Evolutionary conservation across 139 green algal species (phyloP), one percentile per base, ranked within the genome.

Genomic region (Pleodorina starrii): DNA sequence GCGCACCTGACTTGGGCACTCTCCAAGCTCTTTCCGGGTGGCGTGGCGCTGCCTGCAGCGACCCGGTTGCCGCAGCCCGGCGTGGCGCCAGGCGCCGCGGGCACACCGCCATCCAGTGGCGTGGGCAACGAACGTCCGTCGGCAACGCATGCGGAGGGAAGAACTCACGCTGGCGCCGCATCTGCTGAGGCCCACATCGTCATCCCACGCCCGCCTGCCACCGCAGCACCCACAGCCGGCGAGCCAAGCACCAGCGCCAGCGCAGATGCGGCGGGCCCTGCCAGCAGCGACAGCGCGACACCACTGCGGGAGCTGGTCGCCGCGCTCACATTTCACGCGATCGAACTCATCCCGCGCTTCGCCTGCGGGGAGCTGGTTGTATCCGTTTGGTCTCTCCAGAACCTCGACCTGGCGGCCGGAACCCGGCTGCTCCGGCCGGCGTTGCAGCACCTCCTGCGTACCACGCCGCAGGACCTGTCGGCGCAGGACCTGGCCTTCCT

Each of bases 1-100:
- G 89, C 82, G 2, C 60, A 89, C 74, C 54, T 59, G 35, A 14
- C 60, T 0, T 92, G 89, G 89, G 89, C 89, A 16, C 36, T 92
- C 23, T 76, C 57, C 0, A 60, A 68, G 60, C 89, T 92, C 14
- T 66, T 77, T 35, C 63, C 82, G 38, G 1, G 10, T 0, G 21
- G 2, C 17, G 75, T 44, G 27, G 23, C 75, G 29, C 3, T 25
- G 29, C 2, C 54, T 25, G 54, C 9, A 66, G 9, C 54, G 25
- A 25, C 25, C 25, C 25, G 5, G 21, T 25, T 4, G 54, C 54
- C 29, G 29, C 54, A 7, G 54, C 54, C 54, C 25, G 54, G 6
- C 54, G 54, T 21, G 54, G 54, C 29, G 54, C 54, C 6, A n/a
- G n/a, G n/a, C n/a, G n/a, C n/a, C n/a, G n/a, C n/a, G n/a, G n/a